Conservation (phyloP, 202 grass and related monocot species). For the Zizania palustris region DNA sequence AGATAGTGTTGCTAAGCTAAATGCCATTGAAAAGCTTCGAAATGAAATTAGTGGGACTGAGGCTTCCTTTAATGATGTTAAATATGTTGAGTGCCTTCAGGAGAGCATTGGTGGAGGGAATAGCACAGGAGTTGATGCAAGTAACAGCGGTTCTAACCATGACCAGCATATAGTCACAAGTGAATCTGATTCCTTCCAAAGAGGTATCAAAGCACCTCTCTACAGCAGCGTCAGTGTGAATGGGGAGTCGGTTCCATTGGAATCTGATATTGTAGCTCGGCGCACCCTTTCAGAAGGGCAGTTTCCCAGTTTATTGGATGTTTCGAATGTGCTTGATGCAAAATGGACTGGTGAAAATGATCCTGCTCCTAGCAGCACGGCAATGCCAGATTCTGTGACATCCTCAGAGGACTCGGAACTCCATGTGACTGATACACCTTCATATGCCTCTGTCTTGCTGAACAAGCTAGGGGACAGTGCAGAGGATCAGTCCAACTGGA, state of each 20-base stretch:
- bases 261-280: slow-evolving; percentile 60
- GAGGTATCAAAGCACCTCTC: slow-evolving; percentile 50
- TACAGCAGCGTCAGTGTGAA: slow-evolving; percentile 68
- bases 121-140: slow-evolving; percentile 26
- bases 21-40: slow-evolving; percentile 54
- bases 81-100: slow-evolving; percentile 47
- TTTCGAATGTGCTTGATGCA: slow-evolving; percentile 77
- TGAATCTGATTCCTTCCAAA: slow-evolving; percentile 53
- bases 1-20: slow-evolving; percentile 51
- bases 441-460: slow-evolving; percentile 53
- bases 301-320: slow-evolving; percentile 68
- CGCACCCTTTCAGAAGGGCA: slow-evolving; percentile 90
- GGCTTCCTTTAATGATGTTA: slow-evolving; percentile 40
- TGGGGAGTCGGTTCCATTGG: slow-evolving; percentile 53
- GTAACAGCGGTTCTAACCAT: slow-evolving; percentile 42
- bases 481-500: slow-evolving; percentile 60
- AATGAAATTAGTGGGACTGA: slow-evolving; percentile 41
- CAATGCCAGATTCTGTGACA: slow-evolving; percentile 47
- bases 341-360: slow-evolving; percentile 85
- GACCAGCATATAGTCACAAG: slow-evolving; percentile 32
- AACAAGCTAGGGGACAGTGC: slow-evolving; percentile 64
- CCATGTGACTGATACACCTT: slow-evolving; percentile 57
- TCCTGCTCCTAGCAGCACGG: slow-evolving; percentile 44
- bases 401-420: slow-evolving; percentile 61
- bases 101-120: slow-evolving; percentile 41